Evolutionary conservation across 345 rosid species (phyloP), one percentile per base, ranked within the genome.

Genomic region (Hibiscus tridactylites): DNA sequence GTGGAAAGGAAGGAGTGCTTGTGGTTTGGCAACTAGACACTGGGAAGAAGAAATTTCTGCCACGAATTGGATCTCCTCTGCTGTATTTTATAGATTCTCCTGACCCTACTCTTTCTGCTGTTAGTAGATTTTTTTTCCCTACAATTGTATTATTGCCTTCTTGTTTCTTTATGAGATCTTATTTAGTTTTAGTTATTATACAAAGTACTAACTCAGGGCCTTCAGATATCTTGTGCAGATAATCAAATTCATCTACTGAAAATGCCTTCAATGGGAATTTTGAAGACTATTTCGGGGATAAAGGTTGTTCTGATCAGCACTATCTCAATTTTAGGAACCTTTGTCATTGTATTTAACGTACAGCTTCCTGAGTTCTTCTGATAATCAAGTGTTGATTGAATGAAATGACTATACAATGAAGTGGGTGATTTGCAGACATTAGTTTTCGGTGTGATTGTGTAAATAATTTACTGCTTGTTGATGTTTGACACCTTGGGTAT

Each of bases 11-110:
- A 88, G 99, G 99, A 35, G 99, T 92, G 59, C 91, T 95, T 70
- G 99, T 95, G 49, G 98, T 92, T 76, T 95, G 99, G 98, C 98
- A 89, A 77, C 74, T 95, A 72, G 98, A 95, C 77, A 87, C 98
- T 1, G 97, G 99, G 82, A 92, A 89, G 88, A 92, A 95, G 88
- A 95, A 90, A 42, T 95, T 86, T 71, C 78, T 95, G 73, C 99
- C 99, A 21, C 84, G 99, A 66, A 89, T 95, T 28, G 98, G 99
- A 29, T 90, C 98, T 77, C 97, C 99, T 60, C 89, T 95, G 70
- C 65, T 88, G 68, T 87, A 84, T 79, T 90, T 81, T 76, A 81
- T 80, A 44, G 82, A 81, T 74, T 95, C 98, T 68, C 91, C 90
- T 10, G 96, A 90, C 79, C 94, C 97, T 60, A 81, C 91, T 12